Evolutionary conservation across 805 yeast species (phyloP).

Genomic region (Kregervanrija delftensis): DNA sequence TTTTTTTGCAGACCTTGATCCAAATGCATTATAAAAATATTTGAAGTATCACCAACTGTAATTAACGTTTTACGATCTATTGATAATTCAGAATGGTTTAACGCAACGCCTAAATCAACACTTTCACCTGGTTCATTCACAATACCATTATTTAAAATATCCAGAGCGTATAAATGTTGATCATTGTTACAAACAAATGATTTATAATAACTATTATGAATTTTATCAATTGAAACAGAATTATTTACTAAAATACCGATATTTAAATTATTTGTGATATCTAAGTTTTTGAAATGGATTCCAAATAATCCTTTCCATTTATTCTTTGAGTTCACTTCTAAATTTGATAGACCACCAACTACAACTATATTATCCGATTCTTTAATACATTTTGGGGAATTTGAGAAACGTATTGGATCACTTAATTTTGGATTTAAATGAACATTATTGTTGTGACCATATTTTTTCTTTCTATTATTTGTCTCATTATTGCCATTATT

Average conservation of each 20-base stretch:
- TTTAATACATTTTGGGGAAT: slow-evolving; percentile 65
- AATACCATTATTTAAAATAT: slow-evolving; percentile 41
- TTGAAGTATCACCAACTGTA: slow-evolving; percentile 73
- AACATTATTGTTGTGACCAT: background rate
- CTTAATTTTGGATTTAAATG: slow-evolving; percentile 1
- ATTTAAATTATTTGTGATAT: slow-evolving; percentile 41
- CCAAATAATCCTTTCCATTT: slow-evolving; percentile 60
- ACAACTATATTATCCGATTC: slow-evolving; percentile 44
- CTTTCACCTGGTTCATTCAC: slow-evolving; percentile 29
- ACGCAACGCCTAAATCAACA: slow-evolving; percentile 51
- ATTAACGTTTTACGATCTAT: slow-evolving; percentile 54
- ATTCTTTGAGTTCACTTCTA: slow-evolving; percentile 6
- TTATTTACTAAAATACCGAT: slow-evolving; percentile 83
- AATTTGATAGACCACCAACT: slow-evolving; percentile 34
- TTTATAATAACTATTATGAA: slow-evolving; percentile 37
- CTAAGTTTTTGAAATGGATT: slow-evolving; percentile 44
- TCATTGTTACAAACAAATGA: slow-evolving; percentile 83
- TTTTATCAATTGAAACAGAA: slow-evolving; percentile 52
- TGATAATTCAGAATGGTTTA: slow-evolving; percentile 67
- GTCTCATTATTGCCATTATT: too few relatives aligned
- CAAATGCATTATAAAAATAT: slow-evolving; percentile 52
- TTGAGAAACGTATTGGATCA: slow-evolving; percentile 17
- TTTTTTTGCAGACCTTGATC: slow-evolving; percentile 18
- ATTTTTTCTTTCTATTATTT: background rate
- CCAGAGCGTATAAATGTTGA: slow-evolving; percentile 57